Conservation (phyloP, 257 asterid genomes). For the Lantana camara region DNA sequence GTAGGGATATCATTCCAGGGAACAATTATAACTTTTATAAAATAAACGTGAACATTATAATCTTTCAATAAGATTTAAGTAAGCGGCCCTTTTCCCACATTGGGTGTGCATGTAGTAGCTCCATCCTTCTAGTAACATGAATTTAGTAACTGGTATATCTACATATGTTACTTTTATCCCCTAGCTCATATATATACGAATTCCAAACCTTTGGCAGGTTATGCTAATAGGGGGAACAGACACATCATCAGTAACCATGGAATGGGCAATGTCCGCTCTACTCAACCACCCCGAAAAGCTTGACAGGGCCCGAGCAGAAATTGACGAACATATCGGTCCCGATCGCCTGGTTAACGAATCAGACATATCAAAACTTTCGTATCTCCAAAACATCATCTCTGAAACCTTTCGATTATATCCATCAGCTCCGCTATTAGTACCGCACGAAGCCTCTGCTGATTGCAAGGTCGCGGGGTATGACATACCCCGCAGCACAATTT, state of each 20-base stretch:
- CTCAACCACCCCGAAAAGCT: constrained; percentile 26
- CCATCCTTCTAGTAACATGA: too few species aligned
- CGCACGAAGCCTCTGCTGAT: constrained; percentile 25
- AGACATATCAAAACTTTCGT: constrained; percentile 22
- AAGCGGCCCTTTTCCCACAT: too few species aligned
- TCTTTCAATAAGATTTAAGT: too few species aligned
- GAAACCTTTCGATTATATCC: constrained; percentile 27
- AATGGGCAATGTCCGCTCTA: constrained; percentile 29
- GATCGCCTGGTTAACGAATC: too few species aligned
- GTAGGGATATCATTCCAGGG: too few species aligned
- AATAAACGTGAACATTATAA: too few species aligned
- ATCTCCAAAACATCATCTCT: constrained; percentile 16
- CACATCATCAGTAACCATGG: constrained; percentile 22
- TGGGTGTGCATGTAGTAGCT: too few species aligned
- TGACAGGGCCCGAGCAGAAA: constrained; percentile 13
- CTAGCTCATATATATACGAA: too few species aligned
- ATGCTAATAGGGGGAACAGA: constrained; percentile 29
- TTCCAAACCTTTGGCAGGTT: too few species aligned
- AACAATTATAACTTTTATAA: too few species aligned
- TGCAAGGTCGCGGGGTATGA: constrained; percentile 24
- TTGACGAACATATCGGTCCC: constrained; percentile 3
- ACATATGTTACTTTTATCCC: too few species aligned
- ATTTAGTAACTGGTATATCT: too few species aligned
- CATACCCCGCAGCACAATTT: constrained; percentile 23
- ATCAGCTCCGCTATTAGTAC: constrained; percentile 15